phyloP scores from a whole-genome alignment of 2,329 filamentous ascomycete genomes.

The Alternaria ventricosa region DNA sequence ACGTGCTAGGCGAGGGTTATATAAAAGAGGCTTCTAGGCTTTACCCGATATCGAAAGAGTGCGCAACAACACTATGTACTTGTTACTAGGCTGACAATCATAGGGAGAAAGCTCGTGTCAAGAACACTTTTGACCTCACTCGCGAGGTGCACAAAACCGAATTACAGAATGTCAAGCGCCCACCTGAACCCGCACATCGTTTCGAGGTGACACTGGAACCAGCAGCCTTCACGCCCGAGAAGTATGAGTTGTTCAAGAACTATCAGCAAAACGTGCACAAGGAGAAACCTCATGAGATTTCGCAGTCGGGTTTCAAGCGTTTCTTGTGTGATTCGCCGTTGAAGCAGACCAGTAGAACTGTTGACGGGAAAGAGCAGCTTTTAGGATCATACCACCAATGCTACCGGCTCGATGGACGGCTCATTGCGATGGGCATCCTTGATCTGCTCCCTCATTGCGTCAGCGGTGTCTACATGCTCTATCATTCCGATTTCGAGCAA shows the following conservation, averaged over 20 bases:
- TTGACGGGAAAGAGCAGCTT: constrained; percentile 59
- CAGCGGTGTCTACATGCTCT: constrained; percentile 84
- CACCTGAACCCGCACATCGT: constrained; percentile 69
- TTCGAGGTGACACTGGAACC: constrained; percentile 74
- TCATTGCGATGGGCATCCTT: constrained; percentile 78
- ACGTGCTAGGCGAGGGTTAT: constrained; percentile 73
- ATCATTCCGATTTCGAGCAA: constrained; percentile 74
- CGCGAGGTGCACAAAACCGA: constrained; percentile 75
- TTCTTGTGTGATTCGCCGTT: constrained; percentile 79
- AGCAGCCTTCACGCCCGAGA: constrained; percentile 76
- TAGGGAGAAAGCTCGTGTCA: constrained; percentile 65
- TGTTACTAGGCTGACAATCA: constrained; percentile 1
- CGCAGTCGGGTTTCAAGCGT: constrained; percentile 66
- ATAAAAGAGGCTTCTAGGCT: constrained; percentile 67
- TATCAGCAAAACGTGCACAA: constrained; percentile 78
- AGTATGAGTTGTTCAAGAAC: constrained; percentile 73
- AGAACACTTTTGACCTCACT: constrained; percentile 71
- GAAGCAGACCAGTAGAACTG: constrained; percentile 51
- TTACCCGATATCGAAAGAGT: constrained; percentile 72
- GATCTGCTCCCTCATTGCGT: constrained; percentile 79
- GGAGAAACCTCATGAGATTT: constrained; percentile 67
- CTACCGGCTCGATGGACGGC: constrained; percentile 76
- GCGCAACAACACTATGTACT: constrained; percentile 35
- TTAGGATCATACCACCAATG: constrained; percentile 83
- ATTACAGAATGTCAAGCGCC: constrained; percentile 59